Base-by-base conservation (phyloP, 306 rosid genomes). In the Alnus glutinosa region DNA sequence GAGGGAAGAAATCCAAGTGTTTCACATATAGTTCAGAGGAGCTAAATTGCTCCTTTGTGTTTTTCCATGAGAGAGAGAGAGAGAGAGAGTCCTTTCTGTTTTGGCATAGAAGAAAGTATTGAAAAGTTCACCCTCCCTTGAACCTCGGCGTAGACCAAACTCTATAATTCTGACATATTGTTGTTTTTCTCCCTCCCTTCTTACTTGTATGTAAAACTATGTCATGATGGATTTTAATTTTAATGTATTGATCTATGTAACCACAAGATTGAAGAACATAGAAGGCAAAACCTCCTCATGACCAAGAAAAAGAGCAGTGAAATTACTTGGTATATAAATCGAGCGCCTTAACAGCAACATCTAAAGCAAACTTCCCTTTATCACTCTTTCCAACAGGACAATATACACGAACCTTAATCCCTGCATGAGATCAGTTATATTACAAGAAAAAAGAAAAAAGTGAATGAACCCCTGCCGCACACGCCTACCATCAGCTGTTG, bases 301-400 rank as follows among this genome's bases (percentile, higher is more conserved):
- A 12, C 66, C 14, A 62, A 69, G 73, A 50, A 49, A 71, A 71
- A 63, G 51, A 78, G 37, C 0, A 0, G 7, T 47, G 37, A 73
- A 28, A 39, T 85, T 77, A 89, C 91, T 88, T 77, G 19, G 84
- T 64, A 79, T 76, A 89, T 51, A 82, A 54, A 18, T 87, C 87
- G 46, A 89, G 89, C 5, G 87, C 9, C 84, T 82, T 85, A 57
- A 92, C 80, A 70, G 89, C 92, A 77, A 88, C 55, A 77, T 83
- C 77, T 77, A 92, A 55, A 68, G 94, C 86, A 81, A 85, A 82
- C 68, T 80, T 82, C 77, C 91, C 90, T 32, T 85, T 73, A 54
- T 92, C 86, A 30, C 78, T 76, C 79, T 83, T 87, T 34, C 94
- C 94, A 79, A 84, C 78, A 3, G 87, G 83, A 79, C 97, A 89